Evolutionary conservation across 257 asterid species (phyloP).

Genomic region (Catharanthus roseus): DNA sequence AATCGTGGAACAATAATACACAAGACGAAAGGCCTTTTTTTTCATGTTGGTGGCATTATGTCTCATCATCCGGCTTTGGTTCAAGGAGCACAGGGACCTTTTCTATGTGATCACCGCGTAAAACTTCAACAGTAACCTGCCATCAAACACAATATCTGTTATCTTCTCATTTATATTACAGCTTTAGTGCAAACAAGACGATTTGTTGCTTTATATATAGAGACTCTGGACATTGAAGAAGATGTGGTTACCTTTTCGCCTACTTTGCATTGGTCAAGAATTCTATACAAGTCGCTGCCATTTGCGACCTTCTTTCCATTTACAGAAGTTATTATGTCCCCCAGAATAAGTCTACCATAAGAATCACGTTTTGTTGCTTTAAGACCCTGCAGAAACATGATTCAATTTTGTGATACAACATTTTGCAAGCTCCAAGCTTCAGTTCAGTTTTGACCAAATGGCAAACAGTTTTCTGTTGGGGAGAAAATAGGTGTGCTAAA

Average conservation of each 20-base stretch:
- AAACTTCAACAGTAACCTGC: constrained; percentile 85
- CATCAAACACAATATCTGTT: constrained; percentile 7
- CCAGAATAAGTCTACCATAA: constrained; percentile 82
- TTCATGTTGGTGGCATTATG: constrained; percentile 26
- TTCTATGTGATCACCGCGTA: constrained; percentile 85
- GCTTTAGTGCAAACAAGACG: not conserved
- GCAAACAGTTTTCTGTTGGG: not conserved
- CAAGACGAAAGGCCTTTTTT: not conserved
- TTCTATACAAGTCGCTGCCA: constrained; percentile 92
- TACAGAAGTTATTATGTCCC: constrained; percentile 89
- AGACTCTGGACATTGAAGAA: no score
- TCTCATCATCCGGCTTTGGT: constrained; percentile 85
- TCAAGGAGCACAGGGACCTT: constrained; percentile 85
- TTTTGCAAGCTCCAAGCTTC: not conserved
- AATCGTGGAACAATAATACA: constrained; percentile 7
- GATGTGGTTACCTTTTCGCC: constrained; percentile 58
- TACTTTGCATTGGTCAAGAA: constrained; percentile 93
- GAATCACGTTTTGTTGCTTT: constrained; percentile 86
- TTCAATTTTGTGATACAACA: constrained; percentile 9
- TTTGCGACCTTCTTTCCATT: constrained; percentile 79
- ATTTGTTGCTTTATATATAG: not conserved
- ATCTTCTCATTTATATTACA: not conserved
- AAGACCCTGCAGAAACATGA: constrained; percentile 65
- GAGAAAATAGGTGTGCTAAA: not conserved
- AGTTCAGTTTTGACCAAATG: constrained; percentile 1